Base-by-base conservation (phyloP, 139 green algal genomes). In the Chlorella sorokiniana region DNA sequence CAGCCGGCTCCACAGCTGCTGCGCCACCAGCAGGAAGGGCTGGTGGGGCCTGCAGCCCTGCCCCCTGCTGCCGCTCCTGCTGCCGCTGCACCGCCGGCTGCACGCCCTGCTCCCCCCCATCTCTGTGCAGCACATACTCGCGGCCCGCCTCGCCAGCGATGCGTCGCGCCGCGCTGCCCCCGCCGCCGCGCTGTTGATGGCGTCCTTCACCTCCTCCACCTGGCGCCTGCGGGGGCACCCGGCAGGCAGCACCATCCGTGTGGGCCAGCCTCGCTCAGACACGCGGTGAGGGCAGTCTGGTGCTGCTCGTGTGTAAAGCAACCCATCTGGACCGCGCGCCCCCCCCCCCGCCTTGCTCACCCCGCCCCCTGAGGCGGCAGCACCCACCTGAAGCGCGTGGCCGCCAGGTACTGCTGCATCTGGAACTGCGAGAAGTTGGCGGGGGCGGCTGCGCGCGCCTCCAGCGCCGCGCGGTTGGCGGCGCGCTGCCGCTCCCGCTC, bases 321-420 rank as follows among this genome's bases (percentile, higher is more conserved):
- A n/a, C n/a, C n/a, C n/a, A n/a, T n/a, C n/a, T 11, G 29, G 10
- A n/a, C 29, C 61, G 3, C 31, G n/a, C n/a, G 9, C 62, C 62
- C 22, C 31, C 33, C 25, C 70, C 20, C 27, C 61, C 10, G 84
- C 76, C 63, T 85, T 37, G 48, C 80, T 74, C 29, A 38, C 40
- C 69, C 74, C 25, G 33, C 85, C 35, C 37, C 44, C 68, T 37
- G 42, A 5, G 40, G 27, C 8, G 27, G 10, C 33, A 48, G 33
- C 10, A 56, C 73, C 1, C 65, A 81, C 81, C 81, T 79, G 59
- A 91, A 79, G 27, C 73, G 65, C 20, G 77, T 85, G 7, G 81
- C 56, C 35, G 92, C 93, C 38, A 98, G 84, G 86, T 97, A 98
- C 27, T 91, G 90, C 51, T 89, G 22, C 86, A 98, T 92, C 84